These are phyloP conservation scores for Singerocomus rubriflavus DNA, from an alignment of 1,284 basidiomycete species.

Conservation along the genomic window DNA sequence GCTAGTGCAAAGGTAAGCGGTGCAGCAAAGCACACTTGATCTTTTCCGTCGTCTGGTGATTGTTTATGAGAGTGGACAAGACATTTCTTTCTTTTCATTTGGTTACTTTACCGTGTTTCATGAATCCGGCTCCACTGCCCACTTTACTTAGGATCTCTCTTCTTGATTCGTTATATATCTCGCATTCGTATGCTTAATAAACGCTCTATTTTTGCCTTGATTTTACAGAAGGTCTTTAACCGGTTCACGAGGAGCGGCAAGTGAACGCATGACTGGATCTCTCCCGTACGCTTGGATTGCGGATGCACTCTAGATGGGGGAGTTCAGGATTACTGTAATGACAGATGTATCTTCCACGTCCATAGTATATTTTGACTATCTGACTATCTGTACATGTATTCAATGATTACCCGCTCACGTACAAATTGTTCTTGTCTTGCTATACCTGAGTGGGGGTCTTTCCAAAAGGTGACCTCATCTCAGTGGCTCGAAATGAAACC, in stretches of 20 bases:
- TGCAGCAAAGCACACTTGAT: constrained; percentile 16
- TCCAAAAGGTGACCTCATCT: background rate
- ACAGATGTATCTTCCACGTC: background rate
- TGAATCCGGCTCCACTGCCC: background rate
- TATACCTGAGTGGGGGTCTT: too few species aligned
- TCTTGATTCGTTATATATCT: constrained; percentile 5
- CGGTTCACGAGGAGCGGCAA: constrained; percentile 25
- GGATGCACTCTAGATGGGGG: background rate
- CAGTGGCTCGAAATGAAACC: background rate
- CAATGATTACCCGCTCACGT: background rate
- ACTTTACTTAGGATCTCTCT: constrained; percentile 3
- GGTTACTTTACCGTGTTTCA: background rate
- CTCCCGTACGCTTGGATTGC: background rate
- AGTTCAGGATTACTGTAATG: background rate
- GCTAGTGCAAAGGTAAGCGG: constrained; percentile 34
- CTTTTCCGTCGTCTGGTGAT: constrained; percentile 1
- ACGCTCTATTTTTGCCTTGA: constrained; percentile 9
- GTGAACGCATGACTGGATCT: constrained; percentile 10
- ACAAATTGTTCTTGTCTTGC: background rate
- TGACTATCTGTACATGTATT: constrained; percentile 8
- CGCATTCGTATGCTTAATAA: constrained; percentile 26
- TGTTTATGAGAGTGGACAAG: background rate
- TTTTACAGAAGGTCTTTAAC: constrained; percentile 29
- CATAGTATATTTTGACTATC: background rate
- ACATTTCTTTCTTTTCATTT: background rate